Evolutionary conservation across 192 early-diverging fungal species (phyloP), one percentile per base, ranked within the genome.

Genomic region (Podila horticola): DNA sequence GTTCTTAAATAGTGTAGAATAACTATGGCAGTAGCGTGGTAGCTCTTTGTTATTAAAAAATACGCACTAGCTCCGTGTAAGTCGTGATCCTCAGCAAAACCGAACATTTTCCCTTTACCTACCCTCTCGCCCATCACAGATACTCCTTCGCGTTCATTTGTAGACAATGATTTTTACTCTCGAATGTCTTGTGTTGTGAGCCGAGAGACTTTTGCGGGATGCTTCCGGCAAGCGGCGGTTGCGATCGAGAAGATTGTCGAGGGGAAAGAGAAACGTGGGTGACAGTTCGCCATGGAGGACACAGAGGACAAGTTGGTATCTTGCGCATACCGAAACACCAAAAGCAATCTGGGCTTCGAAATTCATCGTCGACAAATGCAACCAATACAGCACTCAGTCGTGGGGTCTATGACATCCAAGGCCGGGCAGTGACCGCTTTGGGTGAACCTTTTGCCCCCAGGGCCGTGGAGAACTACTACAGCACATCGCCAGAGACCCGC

Each of bases 181-280:
- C 33, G 33, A 34, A 34, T n/a, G 33, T 6, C 33, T 34, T 34
- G 33, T 34, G 33, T 3, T 34, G 2, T 34, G 33, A 34, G 5
- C 5, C 33, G 33, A 34, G 33, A 34, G 33, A 34, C 9, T 36
- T 6, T 7, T 36, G 34, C 34, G 11, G 0, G 34, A 36, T n/a
- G n/a, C 8, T 72, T 72, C 55, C 64, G 63, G 48, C 63, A 50
- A 4, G 63, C 63, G 5, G 20, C 11, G 1, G 33, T 49, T 12
- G 34, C 34, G 11, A 36, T 36, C 34, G 34, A 9, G 34, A 0
- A 36, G 10, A 36, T 9, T 36, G 34, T 50, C 11, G 8, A 50
- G 3, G 11, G 49, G 20, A 50, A 20, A 2, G 11, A 50, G 11
- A 2, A 50, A 19, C 3, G 11, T 2, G 49, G 2, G 7, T 5